Evolutionary conservation across 345 rosid species (phyloP), one percentile per base, ranked within the genome.

Genomic region (Brassica juncea): DNA sequence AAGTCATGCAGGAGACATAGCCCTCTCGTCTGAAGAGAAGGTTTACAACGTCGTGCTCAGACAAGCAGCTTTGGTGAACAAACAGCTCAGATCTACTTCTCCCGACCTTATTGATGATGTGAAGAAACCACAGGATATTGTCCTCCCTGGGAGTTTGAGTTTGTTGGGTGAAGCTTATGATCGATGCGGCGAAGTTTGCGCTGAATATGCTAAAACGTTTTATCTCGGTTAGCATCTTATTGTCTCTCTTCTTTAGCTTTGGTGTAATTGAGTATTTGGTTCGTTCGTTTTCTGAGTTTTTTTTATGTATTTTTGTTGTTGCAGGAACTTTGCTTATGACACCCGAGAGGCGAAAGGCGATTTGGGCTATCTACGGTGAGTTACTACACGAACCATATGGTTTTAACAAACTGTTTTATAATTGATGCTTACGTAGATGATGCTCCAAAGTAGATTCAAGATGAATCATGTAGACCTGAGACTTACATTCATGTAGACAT

Each of bases 151-250:
- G 64, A 86, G 59, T 74, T 85, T 84, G 83, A 80, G 86, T 80
- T 74, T 91, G 85, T 79, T 93, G 82, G 84, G 79, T 73, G 97
- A 91, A 52, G 97, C 97, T 59, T 91, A 89, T 79, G 93, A 87
- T 68, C 86, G 96, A 4, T 89, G 93, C 66, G 93, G 93, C 15
- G 92, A 91, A 88, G 87, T 91, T 78, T 91, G 93, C 69, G 96
- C 96, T 0, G 96, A 91, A 78, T 91, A 91, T 83, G 93, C 96
- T 68, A 91, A 91, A 78, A 91, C 96, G 2, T 89, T 89, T 80
- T 89, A 88, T 82, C 85, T 91, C 68, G 96, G 96, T 91, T 71
- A 73, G 85, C 66, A 61, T 82, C 49, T 58, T 55, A 21, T 21
- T 55, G 60, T 16, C 8, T 8, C 12, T 57, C 61, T 68, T 68